These are phyloP conservation scores for Teunomyces tritomae DNA, from an alignment of 805 yeast genomes.

Conservation along the genomic window DNA sequence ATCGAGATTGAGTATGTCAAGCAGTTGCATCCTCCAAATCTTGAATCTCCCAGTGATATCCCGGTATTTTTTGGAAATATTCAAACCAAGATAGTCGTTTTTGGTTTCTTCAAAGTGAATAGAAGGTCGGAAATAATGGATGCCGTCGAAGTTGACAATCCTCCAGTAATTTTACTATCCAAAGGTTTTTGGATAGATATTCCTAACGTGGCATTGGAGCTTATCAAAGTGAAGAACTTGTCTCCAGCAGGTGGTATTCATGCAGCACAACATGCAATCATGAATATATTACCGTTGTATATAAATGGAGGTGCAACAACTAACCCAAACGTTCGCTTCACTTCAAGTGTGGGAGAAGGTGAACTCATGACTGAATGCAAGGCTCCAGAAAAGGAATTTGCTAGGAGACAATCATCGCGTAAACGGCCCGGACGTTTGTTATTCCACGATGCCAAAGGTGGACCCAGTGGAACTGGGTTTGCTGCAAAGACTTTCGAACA, in stretches of 20 bases:
- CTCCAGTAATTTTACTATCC: conserved; percentile 67
- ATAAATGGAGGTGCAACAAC: conserved; percentile 66
- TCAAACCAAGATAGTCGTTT: conserved; percentile 70
- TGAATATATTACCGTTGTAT: conserved; percentile 72
- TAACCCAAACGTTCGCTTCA: conserved; percentile 29
- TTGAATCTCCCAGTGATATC: conserved; percentile 29
- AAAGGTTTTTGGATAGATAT: conserved; percentile 93
- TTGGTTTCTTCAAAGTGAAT: conserved; percentile 90
- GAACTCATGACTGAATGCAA: conserved; percentile 93
- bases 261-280: conserved; percentile 89
- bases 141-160: conserved; percentile 87
- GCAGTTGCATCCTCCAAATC: conserved; percentile 46
- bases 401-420: conserved; percentile 65
- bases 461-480: conserved; percentile 75
- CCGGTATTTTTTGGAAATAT: conserved; percentile 79
- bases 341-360: conserved; percentile 31
- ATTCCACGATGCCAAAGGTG: conserved; percentile 82
- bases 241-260: conserved; percentile 91
- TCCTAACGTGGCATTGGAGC: conserved; percentile 60
- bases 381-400: conserved; percentile 95
- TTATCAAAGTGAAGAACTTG: conserved; percentile 55
- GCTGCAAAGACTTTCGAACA: conserved; percentile 77
- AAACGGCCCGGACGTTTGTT: conserved; percentile 84
- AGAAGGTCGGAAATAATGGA: conserved; percentile 77
- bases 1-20: conserved; percentile 62